Percentiles rank a stretch among this genome's conserved stretches.
Evolutionary conservation across 2,329 filamentous ascomycete species (phyloP).

Genomic region (Diplodia intermedia): DNA sequence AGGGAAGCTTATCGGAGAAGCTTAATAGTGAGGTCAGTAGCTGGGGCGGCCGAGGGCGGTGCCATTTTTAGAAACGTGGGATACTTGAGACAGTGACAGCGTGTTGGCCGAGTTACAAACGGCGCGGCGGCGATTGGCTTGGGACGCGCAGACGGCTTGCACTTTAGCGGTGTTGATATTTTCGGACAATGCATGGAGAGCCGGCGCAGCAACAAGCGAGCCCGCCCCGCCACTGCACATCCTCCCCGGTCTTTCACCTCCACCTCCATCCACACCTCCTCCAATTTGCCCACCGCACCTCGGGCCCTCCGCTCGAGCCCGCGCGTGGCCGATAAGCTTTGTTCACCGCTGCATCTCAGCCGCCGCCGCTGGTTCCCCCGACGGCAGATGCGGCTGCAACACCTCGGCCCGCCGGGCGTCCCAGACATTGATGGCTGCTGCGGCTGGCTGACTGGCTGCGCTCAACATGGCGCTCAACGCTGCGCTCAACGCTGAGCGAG

Average conservation of each 20-base stretch:
- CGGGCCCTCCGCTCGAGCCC: background rate
- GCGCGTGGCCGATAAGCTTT: background rate
- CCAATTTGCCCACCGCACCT: background rate
- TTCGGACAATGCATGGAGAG: slow-evolving; percentile 27
- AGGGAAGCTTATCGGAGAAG: slow-evolving; percentile 25
- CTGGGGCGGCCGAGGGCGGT: background rate
- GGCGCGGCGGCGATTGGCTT: slow-evolving; percentile 3
- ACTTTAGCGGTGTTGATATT: background rate
- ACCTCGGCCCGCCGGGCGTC: background rate
- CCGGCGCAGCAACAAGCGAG: background rate
- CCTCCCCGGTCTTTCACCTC: background rate
- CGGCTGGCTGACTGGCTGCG: background rate
- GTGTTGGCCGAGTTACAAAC: slow-evolving; percentile 8
- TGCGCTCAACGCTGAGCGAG: background rate
- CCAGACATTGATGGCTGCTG: slow-evolving; percentile 2
- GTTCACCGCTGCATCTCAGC: background rate
- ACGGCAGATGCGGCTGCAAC: no score
- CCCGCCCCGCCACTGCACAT: background rate
- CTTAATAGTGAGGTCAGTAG: background rate
- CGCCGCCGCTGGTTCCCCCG: background rate
- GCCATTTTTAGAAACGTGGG: slow-evolving; percentile 18
- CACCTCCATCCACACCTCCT: background rate
- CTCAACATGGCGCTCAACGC: background rate
- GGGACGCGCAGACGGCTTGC: background rate
- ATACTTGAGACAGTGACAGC: background rate